phyloP scores from a whole-genome alignment of 768 basidiomycete genomes.

The Boletus tylopilopsis region DNA sequence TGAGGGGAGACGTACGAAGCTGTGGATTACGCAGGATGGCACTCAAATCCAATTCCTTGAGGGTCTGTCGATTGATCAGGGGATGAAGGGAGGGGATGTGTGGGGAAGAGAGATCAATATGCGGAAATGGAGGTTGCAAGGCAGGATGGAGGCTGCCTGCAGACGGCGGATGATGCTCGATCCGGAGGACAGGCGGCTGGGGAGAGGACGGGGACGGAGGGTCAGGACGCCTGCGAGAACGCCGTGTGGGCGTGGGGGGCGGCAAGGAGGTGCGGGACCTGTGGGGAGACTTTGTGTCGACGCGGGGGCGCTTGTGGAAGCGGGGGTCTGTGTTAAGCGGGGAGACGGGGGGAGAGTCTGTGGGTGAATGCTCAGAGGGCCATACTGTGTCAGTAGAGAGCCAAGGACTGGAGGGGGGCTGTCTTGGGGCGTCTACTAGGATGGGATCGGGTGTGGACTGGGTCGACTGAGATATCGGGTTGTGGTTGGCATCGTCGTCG shows the following conservation, averaged over 20 bases:
- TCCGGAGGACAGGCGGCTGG: conserved; percentile 17
- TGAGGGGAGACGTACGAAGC: conserved; percentile 63
- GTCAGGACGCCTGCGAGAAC: conserved; percentile 26
- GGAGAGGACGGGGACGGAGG: conserved; percentile 24
- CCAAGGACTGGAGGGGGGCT: conserved; percentile 34
- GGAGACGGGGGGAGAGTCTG: conserved; percentile 33
- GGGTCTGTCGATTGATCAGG: conserved; percentile 76
- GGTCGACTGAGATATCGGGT: conserved; percentile 33
- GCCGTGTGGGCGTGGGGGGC: conserved; percentile 28
- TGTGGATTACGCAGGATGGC: conserved; percentile 87
- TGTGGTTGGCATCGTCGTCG: conserved; percentile 39
- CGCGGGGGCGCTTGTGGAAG: conserved; percentile 30
- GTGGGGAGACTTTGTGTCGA: conserved; percentile 25
- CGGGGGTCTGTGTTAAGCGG: conserved; percentile 38
- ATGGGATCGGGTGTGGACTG: conserved; percentile 29
- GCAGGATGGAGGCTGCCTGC: conserved; percentile 25
- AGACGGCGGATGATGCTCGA: conserved; percentile 24
- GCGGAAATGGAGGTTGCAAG: conserved; percentile 28
- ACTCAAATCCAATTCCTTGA: conserved; percentile 82
- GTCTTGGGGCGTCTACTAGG: conserved; percentile 41
- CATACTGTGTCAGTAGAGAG: conserved; percentile 32
- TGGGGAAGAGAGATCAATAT: conserved; percentile 42
- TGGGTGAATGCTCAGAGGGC: conserved; percentile 38
- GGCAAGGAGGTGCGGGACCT: conserved; percentile 18
- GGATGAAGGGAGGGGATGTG: conserved; percentile 70